Evolutionary conservation across 768 basidiomycete species (phyloP).

Genomic region (Pulveroboletus sp.): DNA sequence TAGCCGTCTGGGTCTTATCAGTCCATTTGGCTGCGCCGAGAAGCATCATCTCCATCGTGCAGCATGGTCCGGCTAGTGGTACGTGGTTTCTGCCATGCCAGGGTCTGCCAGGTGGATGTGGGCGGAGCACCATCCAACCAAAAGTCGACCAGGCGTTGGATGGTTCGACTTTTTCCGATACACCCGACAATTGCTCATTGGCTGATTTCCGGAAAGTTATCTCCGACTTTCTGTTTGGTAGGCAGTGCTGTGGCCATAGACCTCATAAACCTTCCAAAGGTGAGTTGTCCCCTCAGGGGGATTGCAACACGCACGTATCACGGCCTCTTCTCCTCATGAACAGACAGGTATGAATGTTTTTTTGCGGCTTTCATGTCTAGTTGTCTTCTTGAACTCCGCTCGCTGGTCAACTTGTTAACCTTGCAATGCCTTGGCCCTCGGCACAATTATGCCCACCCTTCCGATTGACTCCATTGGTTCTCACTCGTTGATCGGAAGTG

Average conservation of each 20-base stretch:
- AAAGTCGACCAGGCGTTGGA: too few species aligned
- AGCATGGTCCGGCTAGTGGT: too few species aligned
- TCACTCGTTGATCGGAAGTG: not conserved
- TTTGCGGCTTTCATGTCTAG: not conserved
- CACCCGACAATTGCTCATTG: not conserved
- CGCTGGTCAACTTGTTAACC: not conserved
- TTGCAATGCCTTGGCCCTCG: not conserved
- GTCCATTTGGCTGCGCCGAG: too few species aligned
- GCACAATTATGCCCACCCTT: not conserved
- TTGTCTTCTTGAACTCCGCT: not conserved
- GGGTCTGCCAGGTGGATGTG: too few species aligned
- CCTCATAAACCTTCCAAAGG: not conserved
- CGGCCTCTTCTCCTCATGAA: not conserved
- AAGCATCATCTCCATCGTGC: too few species aligned
- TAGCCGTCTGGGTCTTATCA: too few species aligned
- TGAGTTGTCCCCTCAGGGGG: not conserved
- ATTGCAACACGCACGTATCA: not conserved
- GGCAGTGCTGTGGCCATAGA: not conserved
- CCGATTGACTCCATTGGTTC: not conserved
- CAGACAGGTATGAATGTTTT: not conserved
- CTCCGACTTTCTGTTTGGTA: not conserved
- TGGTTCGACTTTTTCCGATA: not conserved
- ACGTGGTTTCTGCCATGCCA: too few species aligned
- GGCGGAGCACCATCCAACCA: too few species aligned
- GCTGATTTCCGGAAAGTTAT: not conserved